Conservation (phyloP, 352 stramenopile genomes). For the Pythium brachiatum region DNA sequence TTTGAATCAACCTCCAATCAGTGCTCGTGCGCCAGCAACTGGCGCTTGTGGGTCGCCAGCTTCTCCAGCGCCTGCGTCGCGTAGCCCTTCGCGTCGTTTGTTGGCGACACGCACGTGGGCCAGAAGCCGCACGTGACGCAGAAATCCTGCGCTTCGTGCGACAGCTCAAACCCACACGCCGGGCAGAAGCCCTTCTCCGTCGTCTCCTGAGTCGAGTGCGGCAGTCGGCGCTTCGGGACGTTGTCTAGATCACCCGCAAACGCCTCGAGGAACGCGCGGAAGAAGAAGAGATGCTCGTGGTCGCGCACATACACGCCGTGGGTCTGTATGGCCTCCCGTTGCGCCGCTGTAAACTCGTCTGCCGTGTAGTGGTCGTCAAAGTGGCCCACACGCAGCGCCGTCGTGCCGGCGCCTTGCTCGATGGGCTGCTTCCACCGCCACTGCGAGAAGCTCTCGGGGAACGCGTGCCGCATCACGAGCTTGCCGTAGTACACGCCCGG, state of each 20-base stretch:
- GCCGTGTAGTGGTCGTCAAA: constrained; percentile 47
- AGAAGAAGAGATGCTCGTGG: constrained; percentile 69
- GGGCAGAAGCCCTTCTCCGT: constrained; percentile 29
- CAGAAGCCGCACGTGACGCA: constrained; percentile 68
- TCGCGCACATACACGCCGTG: constrained; percentile 65
- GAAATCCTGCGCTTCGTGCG: constrained; percentile 48
- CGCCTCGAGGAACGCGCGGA: constrained; percentile 52
- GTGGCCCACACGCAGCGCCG: constrained; percentile 55
- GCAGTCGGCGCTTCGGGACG: constrained; percentile 33
- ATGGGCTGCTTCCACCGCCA: constrained; percentile 90
- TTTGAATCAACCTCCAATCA: too few species aligned
- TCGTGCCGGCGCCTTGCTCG: constrained; percentile 78
- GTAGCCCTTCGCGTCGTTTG: constrained; percentile 51
- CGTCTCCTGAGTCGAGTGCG: not conserved
- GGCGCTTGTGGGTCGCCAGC: constrained; percentile 25
- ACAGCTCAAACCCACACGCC: constrained; percentile 42
- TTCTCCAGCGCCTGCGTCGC: constrained; percentile 45
- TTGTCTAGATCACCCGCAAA: constrained; percentile 47
- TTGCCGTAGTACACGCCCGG: constrained; percentile 62
- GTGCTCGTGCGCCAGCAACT: constrained; percentile 2
- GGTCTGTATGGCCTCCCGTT: constrained; percentile 27
- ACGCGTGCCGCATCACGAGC: constrained; percentile 81
- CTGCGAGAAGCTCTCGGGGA: constrained; percentile 76
- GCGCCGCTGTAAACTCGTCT: constrained; percentile 38
- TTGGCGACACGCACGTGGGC: constrained; percentile 50